Conservation (phyloP, 192 early-diverging fungal species). For the Entophlyctis helioformis region DNA sequence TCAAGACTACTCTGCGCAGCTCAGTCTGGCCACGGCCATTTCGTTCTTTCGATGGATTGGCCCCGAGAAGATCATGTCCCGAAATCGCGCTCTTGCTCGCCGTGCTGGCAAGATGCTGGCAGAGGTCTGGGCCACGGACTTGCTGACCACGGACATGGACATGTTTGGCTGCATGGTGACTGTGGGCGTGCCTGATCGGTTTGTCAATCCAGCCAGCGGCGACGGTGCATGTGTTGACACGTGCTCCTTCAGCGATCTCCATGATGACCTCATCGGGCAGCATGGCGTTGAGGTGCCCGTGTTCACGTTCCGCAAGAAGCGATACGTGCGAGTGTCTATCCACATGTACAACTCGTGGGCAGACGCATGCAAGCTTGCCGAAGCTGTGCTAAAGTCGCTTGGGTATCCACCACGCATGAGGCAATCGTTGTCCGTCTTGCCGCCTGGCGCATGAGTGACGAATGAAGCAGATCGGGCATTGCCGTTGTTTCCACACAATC, state of each 20-base stretch:
- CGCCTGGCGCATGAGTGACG: too few species aligned
- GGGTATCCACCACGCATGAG: too few species aligned
- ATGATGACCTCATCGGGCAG: slow-evolving; percentile 12
- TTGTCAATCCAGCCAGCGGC: background rate
- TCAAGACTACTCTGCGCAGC: slow-evolving; percentile 14
- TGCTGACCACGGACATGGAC: slow-evolving; percentile 2
- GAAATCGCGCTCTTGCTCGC: slow-evolving; percentile 15
- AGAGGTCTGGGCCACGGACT: slow-evolving; percentile 14
- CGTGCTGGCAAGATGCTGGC: slow-evolving; percentile 11
- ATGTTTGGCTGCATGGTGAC: slow-evolving; percentile 13
- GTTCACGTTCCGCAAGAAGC: slow-evolving; percentile 14
- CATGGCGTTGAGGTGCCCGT: slow-evolving; percentile 20
- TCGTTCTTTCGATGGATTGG: slow-evolving; percentile 8
- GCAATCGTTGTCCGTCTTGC: too few species aligned
- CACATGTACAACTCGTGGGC: slow-evolving; percentile 26
- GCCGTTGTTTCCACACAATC: too few species aligned
- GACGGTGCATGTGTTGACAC: too few species aligned
- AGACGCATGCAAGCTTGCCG: slow-evolving; percentile 10
- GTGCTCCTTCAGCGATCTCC: slow-evolving; percentile 7
- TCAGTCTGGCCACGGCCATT: slow-evolving; percentile 9
- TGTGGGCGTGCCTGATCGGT: slow-evolving; percentile 3
- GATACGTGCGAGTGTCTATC: slow-evolving; percentile 16
- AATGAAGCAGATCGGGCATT: too few species aligned
- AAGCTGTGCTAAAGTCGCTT: slow-evolving; percentile 9
- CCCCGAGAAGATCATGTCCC: slow-evolving; percentile 3